phyloP scores from a whole-genome alignment of 1,284 basidiomycete species.

The Cutaneotrichosporon spelunceum region DNA sequence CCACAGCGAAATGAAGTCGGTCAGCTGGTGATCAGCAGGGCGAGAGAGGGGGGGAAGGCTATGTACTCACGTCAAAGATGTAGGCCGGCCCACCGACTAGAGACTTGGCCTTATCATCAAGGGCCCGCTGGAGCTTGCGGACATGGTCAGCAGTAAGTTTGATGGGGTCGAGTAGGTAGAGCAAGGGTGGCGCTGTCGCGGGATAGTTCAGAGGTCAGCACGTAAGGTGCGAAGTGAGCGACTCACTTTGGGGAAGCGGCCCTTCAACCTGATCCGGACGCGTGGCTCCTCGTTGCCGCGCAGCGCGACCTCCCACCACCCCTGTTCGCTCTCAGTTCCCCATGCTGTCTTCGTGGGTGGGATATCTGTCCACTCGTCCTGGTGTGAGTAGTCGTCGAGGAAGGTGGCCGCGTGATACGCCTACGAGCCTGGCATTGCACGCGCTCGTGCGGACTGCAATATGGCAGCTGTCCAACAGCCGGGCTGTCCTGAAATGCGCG shows the following conservation, averaged over 20 bases:
- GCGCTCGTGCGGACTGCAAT: too few relatives aligned
- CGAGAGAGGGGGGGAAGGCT: too few relatives aligned
- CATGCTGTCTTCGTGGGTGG: conserved; percentile 47
- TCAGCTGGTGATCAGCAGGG: conserved; percentile 33
- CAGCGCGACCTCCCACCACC: conserved; percentile 47
- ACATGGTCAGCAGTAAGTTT: conserved; percentile 41
- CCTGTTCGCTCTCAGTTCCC: conserved; percentile 42
- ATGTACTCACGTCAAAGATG: conserved; percentile 46
- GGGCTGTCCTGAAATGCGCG: background rate
- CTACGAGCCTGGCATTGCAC: too few relatives aligned
- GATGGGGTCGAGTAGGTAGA: conserved; percentile 40
- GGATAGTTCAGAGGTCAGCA: background rate
- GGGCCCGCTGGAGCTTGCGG: conserved; percentile 35
- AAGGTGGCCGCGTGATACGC: background rate
- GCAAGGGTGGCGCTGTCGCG: conserved; percentile 25
- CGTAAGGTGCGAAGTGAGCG: background rate
- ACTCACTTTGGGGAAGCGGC: conserved; percentile 44
- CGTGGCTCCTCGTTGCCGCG: conserved; percentile 36
- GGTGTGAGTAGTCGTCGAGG: conserved; percentile 8
- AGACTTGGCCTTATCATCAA: conserved; percentile 42
- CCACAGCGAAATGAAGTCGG: conserved; percentile 40
- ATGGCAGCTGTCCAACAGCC: too few relatives aligned
- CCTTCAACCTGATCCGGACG: conserved; percentile 42
- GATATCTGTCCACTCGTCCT: conserved; percentile 50
- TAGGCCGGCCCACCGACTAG: conserved; percentile 37